phyloP scores from a whole-genome alignment of 2,329 filamentous ascomycete genomes.

The Pseudocercospora pini-densiflorae region DNA sequence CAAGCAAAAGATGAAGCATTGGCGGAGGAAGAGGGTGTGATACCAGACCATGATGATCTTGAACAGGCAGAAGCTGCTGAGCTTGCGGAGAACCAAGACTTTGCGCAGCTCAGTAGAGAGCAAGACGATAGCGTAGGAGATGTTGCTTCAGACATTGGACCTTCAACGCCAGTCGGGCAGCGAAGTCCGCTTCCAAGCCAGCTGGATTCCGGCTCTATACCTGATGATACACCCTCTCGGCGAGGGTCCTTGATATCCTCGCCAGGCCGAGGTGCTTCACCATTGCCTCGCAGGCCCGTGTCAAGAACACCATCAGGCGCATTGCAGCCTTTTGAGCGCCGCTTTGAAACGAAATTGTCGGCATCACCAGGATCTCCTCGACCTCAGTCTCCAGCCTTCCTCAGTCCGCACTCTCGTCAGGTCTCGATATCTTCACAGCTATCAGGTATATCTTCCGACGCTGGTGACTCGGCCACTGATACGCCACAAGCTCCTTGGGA shows the following conservation, averaged over 20 bases:
- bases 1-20: slow-evolving; percentile 14
- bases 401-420: slow-evolving; percentile 77
- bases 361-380: slow-evolving; percentile 68
- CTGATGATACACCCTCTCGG: slow-evolving; percentile 83
- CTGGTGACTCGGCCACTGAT: slow-evolving; percentile 53
- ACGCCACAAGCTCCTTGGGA: slow-evolving; percentile 86
- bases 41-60: slow-evolving; percentile 10
- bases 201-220: slow-evolving; percentile 72
- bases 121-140: slow-evolving; percentile 15
- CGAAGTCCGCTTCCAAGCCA: slow-evolving; percentile 62
- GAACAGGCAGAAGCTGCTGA: slow-evolving; percentile 22
- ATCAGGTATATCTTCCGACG: slow-evolving; percentile 73
- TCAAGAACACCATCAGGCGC: slow-evolving; percentile 75
- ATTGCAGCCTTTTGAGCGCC: slow-evolving; percentile 89
- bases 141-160: slow-evolving; percentile 27
- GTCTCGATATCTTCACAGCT: slow-evolving; percentile 39
- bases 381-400: slow-evolving; percentile 76
- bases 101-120: slow-evolving; percentile 26
- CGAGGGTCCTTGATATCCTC: slow-evolving; percentile 66
- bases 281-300: slow-evolving; percentile 63
- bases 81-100: slow-evolving; percentile 30
- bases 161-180: slow-evolving; percentile 27
- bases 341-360: slow-evolving; percentile 87
- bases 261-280: slow-evolving; percentile 74
- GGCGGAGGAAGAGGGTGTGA: slow-evolving; percentile 24